phyloP scores from a whole-genome alignment of 2,329 filamentous ascomycete species.

The Ceratocystis harringtonii region DNA sequence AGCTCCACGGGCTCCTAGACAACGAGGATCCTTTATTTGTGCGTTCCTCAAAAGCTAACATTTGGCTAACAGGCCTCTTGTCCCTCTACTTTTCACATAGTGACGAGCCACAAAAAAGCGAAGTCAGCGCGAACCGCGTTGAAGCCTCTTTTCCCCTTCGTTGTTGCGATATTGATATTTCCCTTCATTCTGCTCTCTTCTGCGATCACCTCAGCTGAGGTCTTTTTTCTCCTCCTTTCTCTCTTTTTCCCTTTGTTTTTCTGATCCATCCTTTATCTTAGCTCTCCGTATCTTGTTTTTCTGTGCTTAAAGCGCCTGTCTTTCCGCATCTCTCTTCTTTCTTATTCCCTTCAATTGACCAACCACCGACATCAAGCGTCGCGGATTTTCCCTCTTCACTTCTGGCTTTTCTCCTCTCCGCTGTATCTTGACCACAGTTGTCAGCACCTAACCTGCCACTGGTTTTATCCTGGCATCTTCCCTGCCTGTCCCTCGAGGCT shows the following conservation, averaged over 20 bases:
- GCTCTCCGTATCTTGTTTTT: constrained; percentile 6
- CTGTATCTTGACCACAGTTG: too few relatives aligned
- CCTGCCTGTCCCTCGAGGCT: not conserved
- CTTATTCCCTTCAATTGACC: not conserved
- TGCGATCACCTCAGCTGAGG: not conserved
- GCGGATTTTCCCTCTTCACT: not conserved
- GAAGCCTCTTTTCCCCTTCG: not conserved
- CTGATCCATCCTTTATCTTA: not conserved
- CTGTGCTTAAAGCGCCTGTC: not conserved
- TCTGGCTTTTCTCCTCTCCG: too few relatives aligned
- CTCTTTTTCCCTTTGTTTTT: constrained; percentile 9
- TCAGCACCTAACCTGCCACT: not conserved
- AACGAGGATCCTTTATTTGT: constrained; percentile 3
- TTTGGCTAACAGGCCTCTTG: not conserved
- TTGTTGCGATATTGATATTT: not conserved
- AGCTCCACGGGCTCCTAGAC: constrained; percentile 6
- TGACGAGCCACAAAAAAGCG: not conserved
- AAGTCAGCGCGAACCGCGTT: not conserved
- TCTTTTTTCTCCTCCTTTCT: constrained; percentile 10
- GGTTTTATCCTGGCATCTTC: not conserved
- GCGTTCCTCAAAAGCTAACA: not conserved
- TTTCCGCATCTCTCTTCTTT: not conserved
- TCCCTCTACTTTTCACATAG: not conserved
- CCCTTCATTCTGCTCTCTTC: not conserved
- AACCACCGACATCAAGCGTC: not conserved